These are phyloP conservation scores for Cutaneotrichosporon spelunceum DNA, from an alignment of 1,284 basidiomycete genomes.

Conservation along the genomic window DNA sequence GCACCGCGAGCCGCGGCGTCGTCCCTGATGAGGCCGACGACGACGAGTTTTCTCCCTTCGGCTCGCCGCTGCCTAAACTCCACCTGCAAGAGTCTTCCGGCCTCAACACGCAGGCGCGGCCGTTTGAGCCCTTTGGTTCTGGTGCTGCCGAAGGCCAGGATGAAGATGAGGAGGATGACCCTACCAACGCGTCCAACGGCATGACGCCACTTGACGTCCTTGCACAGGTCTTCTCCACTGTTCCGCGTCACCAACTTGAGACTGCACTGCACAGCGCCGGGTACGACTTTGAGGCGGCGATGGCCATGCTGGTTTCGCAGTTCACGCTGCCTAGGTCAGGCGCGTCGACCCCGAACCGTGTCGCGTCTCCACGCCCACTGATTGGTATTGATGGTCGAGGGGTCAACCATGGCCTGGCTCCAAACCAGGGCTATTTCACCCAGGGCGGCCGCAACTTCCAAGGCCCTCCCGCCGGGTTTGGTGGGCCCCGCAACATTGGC, in stretches of 20 bases:
- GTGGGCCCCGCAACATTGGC: slow-evolving; percentile 55
- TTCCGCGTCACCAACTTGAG: slow-evolving; percentile 86
- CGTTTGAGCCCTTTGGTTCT: slow-evolving; percentile 12
- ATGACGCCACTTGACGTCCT: slow-evolving; percentile 98
- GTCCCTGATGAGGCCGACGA: slow-evolving; percentile 52
- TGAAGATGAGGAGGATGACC: slow-evolving; percentile 50
- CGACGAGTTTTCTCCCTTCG: slow-evolving; percentile 60
- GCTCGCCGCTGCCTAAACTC: slow-evolving; percentile 37
- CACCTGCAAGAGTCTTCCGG: slow-evolving; percentile 26
- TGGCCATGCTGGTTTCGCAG: slow-evolving; percentile 84
- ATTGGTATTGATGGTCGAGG: slow-evolving; percentile 34
- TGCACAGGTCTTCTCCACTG: slow-evolving; percentile 81
- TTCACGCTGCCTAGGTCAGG: slow-evolving; percentile 46
- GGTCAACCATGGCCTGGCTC: slow-evolving; percentile 26
- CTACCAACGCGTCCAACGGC: slow-evolving; percentile 57
- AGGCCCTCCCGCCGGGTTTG: slow-evolving; percentile 35
- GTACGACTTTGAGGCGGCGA: slow-evolving; percentile 92
- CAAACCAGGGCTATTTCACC: slow-evolving; percentile 45
- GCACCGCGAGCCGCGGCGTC: slow-evolving; percentile 30
- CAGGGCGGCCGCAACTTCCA: slow-evolving; percentile 40
- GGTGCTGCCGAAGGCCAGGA: slow-evolving; percentile 33
- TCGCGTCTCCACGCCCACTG: slow-evolving; percentile 38
- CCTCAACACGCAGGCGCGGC: slow-evolving; percentile 29
- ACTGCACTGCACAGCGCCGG: slow-evolving; percentile 81
- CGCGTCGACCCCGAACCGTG: slow-evolving; percentile 45